These are phyloP conservation scores for Rhodotorula kratochvilovae DNA, from an alignment of 768 basidiomycete genomes.

Conservation along the genomic window DNA sequence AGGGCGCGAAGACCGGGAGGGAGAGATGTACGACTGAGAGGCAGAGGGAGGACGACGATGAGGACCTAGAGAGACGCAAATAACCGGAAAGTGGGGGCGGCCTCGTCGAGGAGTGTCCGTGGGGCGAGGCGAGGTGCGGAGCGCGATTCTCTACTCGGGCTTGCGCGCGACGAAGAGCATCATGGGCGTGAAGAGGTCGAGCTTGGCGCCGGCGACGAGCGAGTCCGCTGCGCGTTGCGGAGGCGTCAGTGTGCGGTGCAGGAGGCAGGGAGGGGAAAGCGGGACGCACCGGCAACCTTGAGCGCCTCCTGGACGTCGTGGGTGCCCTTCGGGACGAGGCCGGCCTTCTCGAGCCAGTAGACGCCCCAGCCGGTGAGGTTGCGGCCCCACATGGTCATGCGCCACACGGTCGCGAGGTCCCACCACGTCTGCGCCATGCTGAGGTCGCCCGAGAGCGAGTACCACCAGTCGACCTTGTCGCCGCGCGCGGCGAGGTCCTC, in stretches of 20 bases:
- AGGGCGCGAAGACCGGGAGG: too few relatives aligned
- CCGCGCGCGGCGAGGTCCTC: slow-evolving; percentile 87
- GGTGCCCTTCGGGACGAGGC: slow-evolving; percentile 87
- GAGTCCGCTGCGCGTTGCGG: slow-evolving; percentile 52
- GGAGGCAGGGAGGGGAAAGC: background rate
- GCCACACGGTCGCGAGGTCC: slow-evolving; percentile 79
- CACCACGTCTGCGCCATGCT: slow-evolving; percentile 85
- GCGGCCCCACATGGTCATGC: slow-evolving; percentile 82
- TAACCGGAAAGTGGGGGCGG: too few relatives aligned
- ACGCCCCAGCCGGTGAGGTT: slow-evolving; percentile 76
- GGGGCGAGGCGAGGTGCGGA: background rate
- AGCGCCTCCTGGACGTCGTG: slow-evolving; percentile 81
- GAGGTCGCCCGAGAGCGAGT: slow-evolving; percentile 91
- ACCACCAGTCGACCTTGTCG: slow-evolving; percentile 73
- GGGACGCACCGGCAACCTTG: slow-evolving; percentile 58
- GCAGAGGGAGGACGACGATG: too few relatives aligned
- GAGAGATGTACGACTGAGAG: too few relatives aligned
- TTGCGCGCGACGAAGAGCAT: slow-evolving; percentile 35
- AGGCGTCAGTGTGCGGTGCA: background rate
- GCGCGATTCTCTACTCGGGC: slow-evolving; percentile 1
- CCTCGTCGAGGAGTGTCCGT: background rate
- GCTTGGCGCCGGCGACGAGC: slow-evolving; percentile 76
- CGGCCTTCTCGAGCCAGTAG: slow-evolving; percentile 68
- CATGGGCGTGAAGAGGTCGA: slow-evolving; percentile 53
- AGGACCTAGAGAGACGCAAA: too few relatives aligned